Base-by-base conservation (phyloP, 176 grass and related monocot genomes). In the Saccharum spontaneum region DNA sequence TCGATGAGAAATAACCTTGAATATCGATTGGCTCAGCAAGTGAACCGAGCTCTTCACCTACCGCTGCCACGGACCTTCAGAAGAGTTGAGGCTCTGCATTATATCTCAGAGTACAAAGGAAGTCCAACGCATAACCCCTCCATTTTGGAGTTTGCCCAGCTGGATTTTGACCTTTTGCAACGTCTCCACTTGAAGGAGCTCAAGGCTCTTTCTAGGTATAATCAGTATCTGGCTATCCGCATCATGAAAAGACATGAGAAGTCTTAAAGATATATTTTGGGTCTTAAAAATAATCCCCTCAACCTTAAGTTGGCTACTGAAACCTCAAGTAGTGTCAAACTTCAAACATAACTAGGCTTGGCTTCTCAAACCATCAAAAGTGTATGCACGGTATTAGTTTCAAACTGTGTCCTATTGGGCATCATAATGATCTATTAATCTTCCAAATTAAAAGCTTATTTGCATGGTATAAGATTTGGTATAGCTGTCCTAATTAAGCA, bases 121-220 rank as follows among this genome's bases (percentile, higher is more conserved):
- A 73, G 63, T 7, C 39, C 38, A 3, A 63, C 34, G 22, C 60
- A 81, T 26, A 75, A 75, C 46, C 1, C 54, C 15, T 75, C 78
- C 64, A 3, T 88, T 40, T 7, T 88, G 33, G 80, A 88, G 50
- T 60, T 88, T 3, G 80, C 86, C 8, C 77, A 83, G 41, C 62
- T 88, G 15, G 85, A 86, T 11, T 86, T 80, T 43, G 22, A 80
- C 16, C 33, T 86, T 67, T 59, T 86, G 33, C 86, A 83, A 45
- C 80, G 62, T 38, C 61, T 83, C 28, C 86, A 88, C 40, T 39
- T 69, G 31, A 62, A 78, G 80, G 86, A 88, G 73, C 79, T 88
- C 38, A 83, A 83, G 67, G 48, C 33, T 44, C 85, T 87, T n/a
- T 87, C 85, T 17, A 75, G 85, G 78, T 87, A 87, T 39, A 10